Evolutionary conservation across 495 filamentous ascomycete species (phyloP).

Genomic region (Hyaloscypha variabilis): DNA sequence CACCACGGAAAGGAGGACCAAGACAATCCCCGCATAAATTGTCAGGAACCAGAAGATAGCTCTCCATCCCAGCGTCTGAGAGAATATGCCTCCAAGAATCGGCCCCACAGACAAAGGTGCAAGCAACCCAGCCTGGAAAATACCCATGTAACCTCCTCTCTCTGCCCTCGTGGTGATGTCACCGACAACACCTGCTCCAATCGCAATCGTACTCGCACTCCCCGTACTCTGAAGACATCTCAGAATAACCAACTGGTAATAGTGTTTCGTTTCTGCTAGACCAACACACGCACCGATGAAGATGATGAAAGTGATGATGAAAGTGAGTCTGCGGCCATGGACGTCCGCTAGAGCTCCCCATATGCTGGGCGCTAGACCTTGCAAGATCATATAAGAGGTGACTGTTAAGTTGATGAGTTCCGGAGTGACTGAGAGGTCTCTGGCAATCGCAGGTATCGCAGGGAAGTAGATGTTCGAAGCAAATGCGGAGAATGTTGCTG

Average conservation of each 20-base stretch:
- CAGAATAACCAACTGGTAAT: conserved; percentile 61
- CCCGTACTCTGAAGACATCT: conserved; percentile 65
- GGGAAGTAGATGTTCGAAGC: conserved; percentile 54
- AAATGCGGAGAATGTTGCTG: conserved; percentile 56
- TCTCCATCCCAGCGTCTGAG: conserved; percentile 55
- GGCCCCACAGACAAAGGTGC: conserved; percentile 52
- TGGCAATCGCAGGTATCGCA: conserved; percentile 38
- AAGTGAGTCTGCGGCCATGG: conserved; percentile 59
- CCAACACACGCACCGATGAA: conserved; percentile 66
- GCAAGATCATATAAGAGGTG: conserved; percentile 41
- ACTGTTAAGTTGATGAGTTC: conserved; percentile 42
- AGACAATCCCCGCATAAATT: conserved; percentile 48
- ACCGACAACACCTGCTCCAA: conserved; percentile 59
- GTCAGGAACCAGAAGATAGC: conserved; percentile 61
- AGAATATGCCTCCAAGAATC: conserved; percentile 55
- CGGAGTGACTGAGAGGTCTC: conserved; percentile 33
- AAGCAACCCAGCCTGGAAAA: conserved; percentile 52
- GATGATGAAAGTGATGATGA: conserved; percentile 59
- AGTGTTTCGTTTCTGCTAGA: conserved; percentile 60
- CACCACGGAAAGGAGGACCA: conserved; percentile 42
- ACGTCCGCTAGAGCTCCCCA: conserved; percentile 61
- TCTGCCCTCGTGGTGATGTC: conserved; percentile 56
- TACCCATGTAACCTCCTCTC: conserved; percentile 57
- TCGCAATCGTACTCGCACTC: conserved; percentile 54
- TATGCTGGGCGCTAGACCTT: conserved; percentile 26